Base-by-base conservation (phyloP, 2,329 filamentous ascomycete genomes). In the Elsinoe australis region DNA sequence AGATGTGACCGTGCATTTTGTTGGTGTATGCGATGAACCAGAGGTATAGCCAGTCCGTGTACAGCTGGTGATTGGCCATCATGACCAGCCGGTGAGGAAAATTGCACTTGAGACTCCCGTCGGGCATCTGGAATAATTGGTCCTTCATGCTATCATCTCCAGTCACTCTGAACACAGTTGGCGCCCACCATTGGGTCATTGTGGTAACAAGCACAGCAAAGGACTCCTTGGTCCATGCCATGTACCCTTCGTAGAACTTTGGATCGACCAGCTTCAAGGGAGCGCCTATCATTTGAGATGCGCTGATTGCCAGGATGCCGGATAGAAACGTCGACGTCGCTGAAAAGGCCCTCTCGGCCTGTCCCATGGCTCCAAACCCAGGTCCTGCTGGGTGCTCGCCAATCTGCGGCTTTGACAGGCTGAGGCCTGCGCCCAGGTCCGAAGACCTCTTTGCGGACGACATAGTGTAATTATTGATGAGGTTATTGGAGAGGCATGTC, bases 11-110 rank as follows among this genome's bases (percentile, higher is more conserved):
- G 59, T 92, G 85, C 78, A 87, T 87, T 33, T 55, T 51, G 34
- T 81, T 79, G 26, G 83, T 83, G 59, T 90, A 92, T 35, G 79
- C 83, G 15, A 84, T 78, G 86, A 86, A 92, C 86, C 86, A 92
- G 14, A 92, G 76, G 61, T 92, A 92, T 14, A 92, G 65, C 86
- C 85, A 90, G 67, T 90, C 85, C 5, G 85, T 87, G 64, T 90
- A 90, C 53, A 90, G 83, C 79, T 92, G 87, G 62, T 94, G 87
- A 62, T 94, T 94, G 21, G 87, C 85, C 56, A 94, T 82, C 65
- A 94, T 70, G 36, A 94, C 75, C 59, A 92, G 69, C 47, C 87
- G 78, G 64, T 90, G 83, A 0, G 87, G 87, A 55, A 94, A 94
- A 56, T 79, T 71, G 60, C 85, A 85, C 58, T 86, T 73, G 12